Evolutionary conservation across 331 rosid species (phyloP).

Genomic region (Telfairia occidentalis): DNA sequence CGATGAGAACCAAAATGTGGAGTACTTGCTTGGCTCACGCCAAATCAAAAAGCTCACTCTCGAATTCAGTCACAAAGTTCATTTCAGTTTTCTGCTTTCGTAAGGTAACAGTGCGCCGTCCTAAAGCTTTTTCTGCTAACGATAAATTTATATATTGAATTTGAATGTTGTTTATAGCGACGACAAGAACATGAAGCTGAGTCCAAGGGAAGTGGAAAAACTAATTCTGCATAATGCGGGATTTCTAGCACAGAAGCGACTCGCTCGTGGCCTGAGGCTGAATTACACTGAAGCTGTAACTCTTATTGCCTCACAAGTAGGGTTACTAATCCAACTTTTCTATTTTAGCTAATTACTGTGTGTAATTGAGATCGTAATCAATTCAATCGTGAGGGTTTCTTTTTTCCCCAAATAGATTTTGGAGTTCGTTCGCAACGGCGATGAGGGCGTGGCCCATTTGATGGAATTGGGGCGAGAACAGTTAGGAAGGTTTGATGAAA

Average conservation of each 20-base stretch:
- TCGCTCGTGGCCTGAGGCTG: slow-evolving; percentile 82
- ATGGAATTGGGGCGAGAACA: slow-evolving; percentile 55
- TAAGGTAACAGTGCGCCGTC: too few relatives aligned
- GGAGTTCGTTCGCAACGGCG: slow-evolving; percentile 78
- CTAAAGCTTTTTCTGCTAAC: too few relatives aligned
- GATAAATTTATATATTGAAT: too few relatives aligned
- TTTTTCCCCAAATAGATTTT: slow-evolving; percentile 35
- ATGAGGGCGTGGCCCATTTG: slow-evolving; percentile 51
- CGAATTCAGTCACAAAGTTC: too few relatives aligned
- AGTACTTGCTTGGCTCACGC: too few relatives aligned
- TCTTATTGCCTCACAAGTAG: slow-evolving; percentile 77
- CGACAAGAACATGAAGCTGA: slow-evolving; percentile 44
- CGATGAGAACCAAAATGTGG: too few relatives aligned
- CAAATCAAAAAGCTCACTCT: too few relatives aligned
- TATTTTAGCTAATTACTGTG: too few relatives aligned
- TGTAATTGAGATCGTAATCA: too few relatives aligned
- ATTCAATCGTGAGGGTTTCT: too few relatives aligned
- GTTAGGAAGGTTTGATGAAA: slow-evolving; percentile 68
- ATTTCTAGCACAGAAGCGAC: slow-evolving; percentile 83
- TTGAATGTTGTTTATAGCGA: too few relatives aligned
- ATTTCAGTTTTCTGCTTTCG: too few relatives aligned
- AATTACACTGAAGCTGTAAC: slow-evolving; percentile 71
- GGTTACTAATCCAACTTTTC: slow-evolving; percentile 27
- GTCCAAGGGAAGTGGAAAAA: slow-evolving; percentile 64
- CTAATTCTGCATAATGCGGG: slow-evolving; percentile 61